These are phyloP conservation scores for Ascoidea rubescens DNA, from an alignment of 805 yeast species.

Conservation along the genomic window DNA sequence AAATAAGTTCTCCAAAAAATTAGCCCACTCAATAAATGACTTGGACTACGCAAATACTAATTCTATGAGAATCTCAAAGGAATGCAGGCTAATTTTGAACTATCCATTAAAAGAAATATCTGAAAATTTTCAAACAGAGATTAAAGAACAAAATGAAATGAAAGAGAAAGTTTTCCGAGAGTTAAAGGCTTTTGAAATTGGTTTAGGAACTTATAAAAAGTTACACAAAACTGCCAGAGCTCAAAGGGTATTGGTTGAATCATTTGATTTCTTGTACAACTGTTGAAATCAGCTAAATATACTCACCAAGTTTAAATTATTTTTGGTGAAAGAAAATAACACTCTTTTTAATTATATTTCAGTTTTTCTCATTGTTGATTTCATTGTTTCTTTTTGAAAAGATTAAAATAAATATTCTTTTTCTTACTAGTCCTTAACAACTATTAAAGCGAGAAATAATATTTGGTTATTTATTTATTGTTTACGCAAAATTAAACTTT, in stretches of 20 bases:
- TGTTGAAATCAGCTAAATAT: slow-evolving; percentile 3
- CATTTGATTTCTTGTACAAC: slow-evolving; percentile 26
- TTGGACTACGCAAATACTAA: slow-evolving; percentile 71
- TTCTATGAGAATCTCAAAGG: slow-evolving; percentile 66
- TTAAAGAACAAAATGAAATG: slow-evolving; percentile 46
- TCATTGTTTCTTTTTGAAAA: no score
- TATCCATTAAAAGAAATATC: slow-evolving; percentile 77
- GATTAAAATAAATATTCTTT: no score
- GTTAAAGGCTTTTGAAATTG: slow-evolving; percentile 40
- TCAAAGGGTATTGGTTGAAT: slow-evolving; percentile 27
- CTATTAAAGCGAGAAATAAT: no score
- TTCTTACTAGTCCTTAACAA: no score
- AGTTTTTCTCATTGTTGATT: no score
- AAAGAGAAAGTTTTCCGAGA: slow-evolving; percentile 40
- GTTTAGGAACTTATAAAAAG: slow-evolving; percentile 39
- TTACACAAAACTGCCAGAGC: slow-evolving; percentile 29
- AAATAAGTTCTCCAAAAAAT: slow-evolving; percentile 61
- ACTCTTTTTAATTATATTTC: no score
- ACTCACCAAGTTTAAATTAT: no score
- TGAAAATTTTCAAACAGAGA: slow-evolving; percentile 46
- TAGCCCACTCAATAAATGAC: slow-evolving; percentile 44
- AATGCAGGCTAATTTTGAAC: slow-evolving; percentile 67
- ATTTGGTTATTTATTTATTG: no score
- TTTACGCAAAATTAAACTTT: no score
- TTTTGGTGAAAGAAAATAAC: not conserved